Percentiles rank a stretch among this genome's conserved stretches.
Conservation (phyloP, 2,329 filamentous ascomycete species). For the Cryphonectria nitschkei region DNA sequence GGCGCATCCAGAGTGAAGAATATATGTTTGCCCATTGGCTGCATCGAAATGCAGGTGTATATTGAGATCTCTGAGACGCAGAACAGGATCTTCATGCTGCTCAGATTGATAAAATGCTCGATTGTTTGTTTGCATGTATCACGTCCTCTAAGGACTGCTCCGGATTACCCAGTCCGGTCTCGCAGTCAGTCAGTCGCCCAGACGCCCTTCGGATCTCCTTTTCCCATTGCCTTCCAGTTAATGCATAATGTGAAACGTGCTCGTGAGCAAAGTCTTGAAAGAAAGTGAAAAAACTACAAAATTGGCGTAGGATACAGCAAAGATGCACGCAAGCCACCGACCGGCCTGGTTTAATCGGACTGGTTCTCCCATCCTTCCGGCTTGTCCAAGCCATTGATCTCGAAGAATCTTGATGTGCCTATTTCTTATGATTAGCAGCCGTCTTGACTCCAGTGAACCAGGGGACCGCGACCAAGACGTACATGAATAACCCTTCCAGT, state of each 20-base stretch:
- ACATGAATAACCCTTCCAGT: slow-evolving; percentile 99
- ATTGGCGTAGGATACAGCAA: slow-evolving; percentile 14
- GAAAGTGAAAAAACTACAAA: slow-evolving; percentile 6
- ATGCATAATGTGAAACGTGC: slow-evolving; percentile 15
- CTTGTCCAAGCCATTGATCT: slow-evolving; percentile 79
- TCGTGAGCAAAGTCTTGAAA: neutral
- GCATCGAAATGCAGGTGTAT: slow-evolving; percentile 1
- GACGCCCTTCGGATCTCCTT: slow-evolving; percentile 25
- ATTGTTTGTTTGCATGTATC: slow-evolving; percentile 5
- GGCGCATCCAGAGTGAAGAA: neutral
- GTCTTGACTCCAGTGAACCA: slow-evolving; percentile 3
- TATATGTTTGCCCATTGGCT: neutral
- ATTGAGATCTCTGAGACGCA: neutral
- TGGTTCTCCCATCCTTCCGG: slow-evolving; percentile 84
- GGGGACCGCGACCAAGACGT: slow-evolving; percentile 48
- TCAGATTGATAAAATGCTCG: neutral
- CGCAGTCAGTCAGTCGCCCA: slow-evolving; percentile 10
- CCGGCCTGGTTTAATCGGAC: slow-evolving; percentile 46
- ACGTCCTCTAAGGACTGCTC: slow-evolving; percentile 16
- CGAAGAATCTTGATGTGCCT: slow-evolving; percentile 87
- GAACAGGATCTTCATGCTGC: neutral
- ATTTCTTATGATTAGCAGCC: slow-evolving; percentile 5
- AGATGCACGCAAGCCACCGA: slow-evolving; percentile 2
- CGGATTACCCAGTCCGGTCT: slow-evolving; percentile 21
- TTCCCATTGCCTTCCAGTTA: slow-evolving; percentile 16